phyloP scores from a whole-genome alignment of 1,139 yeast species.

The Wickerhamomyces sp. region DNA sequence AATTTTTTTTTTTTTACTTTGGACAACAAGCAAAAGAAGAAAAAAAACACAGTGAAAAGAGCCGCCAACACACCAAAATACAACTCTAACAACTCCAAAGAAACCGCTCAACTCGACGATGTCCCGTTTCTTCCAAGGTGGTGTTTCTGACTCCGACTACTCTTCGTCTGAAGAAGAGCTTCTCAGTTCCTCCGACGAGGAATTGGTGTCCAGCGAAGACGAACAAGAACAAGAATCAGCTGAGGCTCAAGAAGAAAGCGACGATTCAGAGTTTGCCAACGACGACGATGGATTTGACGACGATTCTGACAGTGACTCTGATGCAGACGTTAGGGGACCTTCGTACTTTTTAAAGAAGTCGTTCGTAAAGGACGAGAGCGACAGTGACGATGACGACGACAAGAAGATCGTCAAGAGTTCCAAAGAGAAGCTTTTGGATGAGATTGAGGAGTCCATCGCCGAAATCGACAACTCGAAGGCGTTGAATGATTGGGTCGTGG shows the following conservation, averaged over 20 bases:
- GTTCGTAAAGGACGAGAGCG: conserved; percentile 42
- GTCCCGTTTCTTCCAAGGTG: conserved; percentile 62
- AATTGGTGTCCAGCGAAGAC: conserved; percentile 44
- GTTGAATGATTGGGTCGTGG: conserved; percentile 76
- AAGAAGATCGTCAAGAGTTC: conserved; percentile 90
- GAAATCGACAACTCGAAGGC: conserved; percentile 66
- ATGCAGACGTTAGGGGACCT: conserved; percentile 44
- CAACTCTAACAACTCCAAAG: conserved; percentile 1
- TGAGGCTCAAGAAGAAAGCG: conserved; percentile 26
- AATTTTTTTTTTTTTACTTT: conserved; percentile 3
- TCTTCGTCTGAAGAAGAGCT: conserved; percentile 75
- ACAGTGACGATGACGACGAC: conserved; percentile 56
- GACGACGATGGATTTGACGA: conserved; percentile 35
- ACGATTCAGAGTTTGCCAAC: conserved; percentile 27
- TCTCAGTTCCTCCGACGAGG: conserved; percentile 67
- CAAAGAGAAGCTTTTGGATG: conserved; percentile 87
- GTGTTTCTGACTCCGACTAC: conserved; percentile 36
- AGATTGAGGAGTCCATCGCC: conserved; percentile 64
- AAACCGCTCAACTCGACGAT: conserved; percentile 24
- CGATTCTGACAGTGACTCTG: conserved; percentile 39
- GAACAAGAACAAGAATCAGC: conserved; percentile 34
- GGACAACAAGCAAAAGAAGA: neutral
- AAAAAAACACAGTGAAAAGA: conserved; percentile 12
- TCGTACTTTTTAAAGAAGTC: conserved; percentile 56
- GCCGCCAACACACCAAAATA: neutral